Conservation (phyloP, 2,329 filamentous ascomycete species). For the Emmonsia crescens region DNA sequence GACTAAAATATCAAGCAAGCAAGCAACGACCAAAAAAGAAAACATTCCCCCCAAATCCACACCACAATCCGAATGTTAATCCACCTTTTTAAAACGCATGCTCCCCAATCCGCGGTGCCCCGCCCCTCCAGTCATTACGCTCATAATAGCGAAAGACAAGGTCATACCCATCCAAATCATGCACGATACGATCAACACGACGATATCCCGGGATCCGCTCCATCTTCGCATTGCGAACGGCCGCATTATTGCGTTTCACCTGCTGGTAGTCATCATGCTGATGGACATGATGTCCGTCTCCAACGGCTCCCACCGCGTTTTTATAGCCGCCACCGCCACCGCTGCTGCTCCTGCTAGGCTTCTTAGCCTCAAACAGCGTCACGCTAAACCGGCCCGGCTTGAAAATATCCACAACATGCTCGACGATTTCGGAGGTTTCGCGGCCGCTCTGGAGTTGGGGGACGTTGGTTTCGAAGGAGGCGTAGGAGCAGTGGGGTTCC, state of each 20-base stretch:
- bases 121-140: slow-evolving; percentile 66
- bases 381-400: slow-evolving; percentile 96
- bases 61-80: too few relatives aligned
- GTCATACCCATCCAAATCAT: slow-evolving; percentile 95
- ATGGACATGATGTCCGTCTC: too few relatives aligned
- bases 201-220: slow-evolving; percentile 78
- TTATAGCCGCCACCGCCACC: too few relatives aligned
- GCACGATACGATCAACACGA: slow-evolving; percentile 85
- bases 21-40: too few relatives aligned
- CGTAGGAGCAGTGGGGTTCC: slow-evolving; percentile 93
- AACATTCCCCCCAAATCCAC: too few relatives aligned
- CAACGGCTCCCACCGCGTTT: too few relatives aligned
- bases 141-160: slow-evolving; percentile 96
- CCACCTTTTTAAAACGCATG: slow-evolving; percentile 19
- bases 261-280: neutral
- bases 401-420: slow-evolving; percentile 93
- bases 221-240: slow-evolving; percentile 44
- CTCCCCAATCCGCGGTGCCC: slow-evolving; percentile 53
- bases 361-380: slow-evolving; percentile 88
- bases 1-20: too few relatives aligned
- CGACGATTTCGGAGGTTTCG: slow-evolving; percentile 79
- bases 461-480: slow-evolving; percentile 97
- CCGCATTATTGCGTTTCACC: slow-evolving; percentile 23
- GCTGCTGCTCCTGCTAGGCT: neutral
- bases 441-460: slow-evolving; percentile 78